Evolutionary conservation across 129 eudicot species (phyloP), one percentile per base, ranked within the genome.

Genomic region (Centaurea solstitialis): DNA sequence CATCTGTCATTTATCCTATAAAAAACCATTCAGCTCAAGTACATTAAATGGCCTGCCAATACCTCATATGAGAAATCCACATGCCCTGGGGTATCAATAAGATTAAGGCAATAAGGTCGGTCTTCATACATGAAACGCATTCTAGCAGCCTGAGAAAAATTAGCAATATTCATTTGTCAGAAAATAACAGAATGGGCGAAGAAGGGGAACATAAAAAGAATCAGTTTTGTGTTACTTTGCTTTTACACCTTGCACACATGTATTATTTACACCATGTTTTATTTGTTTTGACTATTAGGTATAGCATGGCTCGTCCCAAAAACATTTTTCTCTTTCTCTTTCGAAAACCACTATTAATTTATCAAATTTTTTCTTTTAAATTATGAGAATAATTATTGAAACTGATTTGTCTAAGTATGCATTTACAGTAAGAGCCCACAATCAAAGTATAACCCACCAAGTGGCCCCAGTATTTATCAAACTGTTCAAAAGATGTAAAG

Each of bases 31-130:
- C 13, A 74, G 70, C 33, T 23, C 33, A 18, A 43, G 67, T 40
- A 26, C 10, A 45, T 62, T 23, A 39, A 71, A 70, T 45, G 35
- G 24, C 73, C 18, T 21, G 72, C 24, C 61, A 77, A 77, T 87
- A 92, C 99, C 99, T 96, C 99, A 75, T 96, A 96, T 4, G 99
- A 91, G 87, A 96, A 96, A 92, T 96, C 99, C 8, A 96, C 99
- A 86, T 96, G 99, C 13, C 99, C 99, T 20, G 99, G 99, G 70
- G 99, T 96, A 85, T 96, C 99, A 75, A 96, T 96, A 69, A 96
- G 92, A 85, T 96, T 96, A 68, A 96, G 87, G 85, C 98, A 93
- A 88, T 85, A 89, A 17, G 99, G 95, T 85, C 91, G 85, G 73
- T 83, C 83, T 72, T 91, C 82, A 82, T 88, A 75, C 43, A 86